These are phyloP conservation scores for Agarophyton chilense DNA, from an alignment of 23 red algal genomes.

Conservation along the genomic window DNA sequence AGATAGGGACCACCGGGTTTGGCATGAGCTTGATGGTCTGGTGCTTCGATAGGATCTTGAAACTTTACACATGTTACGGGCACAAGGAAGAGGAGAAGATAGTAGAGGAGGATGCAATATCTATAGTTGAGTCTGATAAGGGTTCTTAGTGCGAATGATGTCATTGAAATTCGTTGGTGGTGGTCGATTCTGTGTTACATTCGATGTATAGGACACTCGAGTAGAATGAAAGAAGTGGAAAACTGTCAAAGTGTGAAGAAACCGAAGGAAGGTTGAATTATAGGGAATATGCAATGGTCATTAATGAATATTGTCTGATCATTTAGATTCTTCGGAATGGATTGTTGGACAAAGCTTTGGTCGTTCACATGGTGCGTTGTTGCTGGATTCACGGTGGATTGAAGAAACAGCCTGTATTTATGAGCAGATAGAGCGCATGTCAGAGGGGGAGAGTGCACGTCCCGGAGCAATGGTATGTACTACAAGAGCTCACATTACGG, in stretches of 20 bases:
- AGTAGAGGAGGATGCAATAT: conserved; percentile 9
- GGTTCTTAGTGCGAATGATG: not conserved
- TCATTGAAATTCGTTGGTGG: not conserved
- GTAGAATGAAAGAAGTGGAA: not conserved
- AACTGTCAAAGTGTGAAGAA: not conserved
- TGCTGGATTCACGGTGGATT: not conserved
- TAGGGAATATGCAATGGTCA: not conserved
- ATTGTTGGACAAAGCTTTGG: not conserved
- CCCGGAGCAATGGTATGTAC: too few relatives aligned
- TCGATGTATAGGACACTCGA: not conserved
- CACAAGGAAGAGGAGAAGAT: conserved; percentile 9
- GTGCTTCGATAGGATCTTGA: conserved; percentile 4
- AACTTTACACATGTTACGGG: conserved; percentile 20
- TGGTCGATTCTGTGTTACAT: not conserved
- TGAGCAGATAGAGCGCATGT: too few relatives aligned
- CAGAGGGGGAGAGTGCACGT: too few relatives aligned
- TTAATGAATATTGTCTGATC: not conserved
- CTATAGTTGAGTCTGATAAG: conserved; percentile 2
- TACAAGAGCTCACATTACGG: too few relatives aligned
- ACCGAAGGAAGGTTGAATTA: not conserved
- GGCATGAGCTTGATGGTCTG: conserved; percentile 76
- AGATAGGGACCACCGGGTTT: conserved; percentile 49
- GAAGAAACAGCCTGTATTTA: too few relatives aligned
- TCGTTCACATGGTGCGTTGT: not conserved
- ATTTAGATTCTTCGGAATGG: not conserved